Evolutionary conservation across 1,284 basidiomycete genomes (phyloP).

Genomic region (Coniferiporia sulphurascens): DNA sequence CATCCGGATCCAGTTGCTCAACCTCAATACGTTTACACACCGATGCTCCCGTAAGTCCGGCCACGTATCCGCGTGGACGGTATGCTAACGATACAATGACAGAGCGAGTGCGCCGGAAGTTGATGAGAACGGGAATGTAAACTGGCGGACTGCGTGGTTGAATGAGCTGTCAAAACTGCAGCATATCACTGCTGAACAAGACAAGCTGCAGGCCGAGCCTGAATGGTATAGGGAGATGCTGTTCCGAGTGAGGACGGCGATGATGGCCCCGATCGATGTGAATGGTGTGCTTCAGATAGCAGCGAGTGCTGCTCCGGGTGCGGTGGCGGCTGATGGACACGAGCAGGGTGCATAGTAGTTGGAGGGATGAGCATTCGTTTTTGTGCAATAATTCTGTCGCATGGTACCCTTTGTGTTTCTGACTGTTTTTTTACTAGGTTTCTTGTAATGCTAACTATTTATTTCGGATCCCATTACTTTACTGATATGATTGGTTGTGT

Average conservation of each 20-base stretch:
- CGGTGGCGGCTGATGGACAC: slow-evolving; percentile 28
- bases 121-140: slow-evolving; percentile 71
- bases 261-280: slow-evolving; percentile 44
- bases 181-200: slow-evolving; percentile 68
- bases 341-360: slow-evolving; percentile 6
- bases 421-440: too few relatives aligned
- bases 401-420: too few relatives aligned
- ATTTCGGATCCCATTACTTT: background rate
- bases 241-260: slow-evolving; percentile 59
- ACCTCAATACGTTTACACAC: slow-evolving; percentile 1
- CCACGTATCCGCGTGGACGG: background rate
- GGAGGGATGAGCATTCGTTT: background rate
- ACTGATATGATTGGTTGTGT: background rate
- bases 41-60: slow-evolving; percentile 3
- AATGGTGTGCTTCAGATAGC: slow-evolving; percentile 18
- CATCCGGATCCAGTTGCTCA: slow-evolving; percentile 1
- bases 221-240: slow-evolving; percentile 84
- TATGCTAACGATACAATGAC: background rate
- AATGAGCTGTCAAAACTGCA: slow-evolving; percentile 73
- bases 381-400: too few relatives aligned
- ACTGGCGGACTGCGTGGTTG: slow-evolving; percentile 72
- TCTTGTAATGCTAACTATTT: too few relatives aligned
- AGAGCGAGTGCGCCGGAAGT: slow-evolving; percentile 46
- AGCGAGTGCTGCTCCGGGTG: slow-evolving; percentile 29
- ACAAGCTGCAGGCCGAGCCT: slow-evolving; percentile 68